These are phyloP conservation scores for Hymenoscyphus infarciens DNA, from an alignment of 2,329 filamentous ascomycete species.

Conservation along the genomic window DNA sequence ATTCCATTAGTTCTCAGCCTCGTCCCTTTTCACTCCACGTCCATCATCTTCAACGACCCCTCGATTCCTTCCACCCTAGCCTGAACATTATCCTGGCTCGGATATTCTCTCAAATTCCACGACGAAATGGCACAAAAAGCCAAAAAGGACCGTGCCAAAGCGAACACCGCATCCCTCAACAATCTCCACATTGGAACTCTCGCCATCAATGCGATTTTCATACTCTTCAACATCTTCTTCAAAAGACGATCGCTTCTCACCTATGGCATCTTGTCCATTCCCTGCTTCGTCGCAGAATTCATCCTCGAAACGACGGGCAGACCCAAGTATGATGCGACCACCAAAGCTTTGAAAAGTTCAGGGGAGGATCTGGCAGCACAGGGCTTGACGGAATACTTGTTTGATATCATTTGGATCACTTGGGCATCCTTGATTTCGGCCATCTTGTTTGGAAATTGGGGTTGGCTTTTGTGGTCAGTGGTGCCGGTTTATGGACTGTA, in stretches of 20 bases:
- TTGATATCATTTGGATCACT: constrained; percentile 93
- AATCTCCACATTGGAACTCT: constrained; percentile 77
- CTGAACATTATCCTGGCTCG: background rate
- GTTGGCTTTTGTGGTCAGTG: constrained; percentile 57
- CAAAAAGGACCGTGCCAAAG: constrained; percentile 59
- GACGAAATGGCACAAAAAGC: constrained; percentile 36
- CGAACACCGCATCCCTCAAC: constrained; percentile 73
- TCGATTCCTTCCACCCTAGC: background rate
- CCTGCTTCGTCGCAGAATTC: constrained; percentile 75
- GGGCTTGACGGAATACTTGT: constrained; percentile 96
- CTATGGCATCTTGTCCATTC: constrained; percentile 70
- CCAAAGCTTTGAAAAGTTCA: constrained; percentile 55
- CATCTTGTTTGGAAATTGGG: constrained; percentile 76
- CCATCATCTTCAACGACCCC: background rate
- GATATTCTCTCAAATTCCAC: background rate
- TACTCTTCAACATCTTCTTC: constrained; percentile 64
- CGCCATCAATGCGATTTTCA: constrained; percentile 68
- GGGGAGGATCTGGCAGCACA: constrained; percentile 86
- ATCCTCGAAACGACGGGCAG: constrained; percentile 82
- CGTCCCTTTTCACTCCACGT: background rate
- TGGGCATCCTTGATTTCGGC: constrained; percentile 75
- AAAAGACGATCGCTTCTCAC: constrained; percentile 60
- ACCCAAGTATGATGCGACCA: constrained; percentile 62
- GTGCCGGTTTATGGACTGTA: constrained; percentile 34
- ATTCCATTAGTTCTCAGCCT: background rate